Evolutionary conservation across 257 asterid species (phyloP), one percentile per base, ranked within the genome.

Genomic region (Paulownia fortunei): DNA sequence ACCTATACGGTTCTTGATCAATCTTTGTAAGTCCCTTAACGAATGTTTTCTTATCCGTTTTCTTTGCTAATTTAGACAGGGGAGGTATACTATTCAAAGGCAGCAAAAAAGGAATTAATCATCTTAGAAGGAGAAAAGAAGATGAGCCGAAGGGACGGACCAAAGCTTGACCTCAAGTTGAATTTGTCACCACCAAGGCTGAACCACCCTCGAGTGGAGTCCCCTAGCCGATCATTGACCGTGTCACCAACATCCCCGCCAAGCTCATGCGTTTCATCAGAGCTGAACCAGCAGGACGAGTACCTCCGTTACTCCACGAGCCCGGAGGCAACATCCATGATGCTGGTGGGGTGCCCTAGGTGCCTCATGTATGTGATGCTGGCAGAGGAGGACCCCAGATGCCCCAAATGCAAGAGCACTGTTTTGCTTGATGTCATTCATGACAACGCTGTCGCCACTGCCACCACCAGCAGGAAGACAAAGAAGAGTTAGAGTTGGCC

Each of bases 351-450:
- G 1, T 94, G 98, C 80, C 97, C 97, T 0, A 82, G 96, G 59
- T 92, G 98, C 81, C 90, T 92, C 69, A 92, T 94, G 98, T 94
- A 94, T 69, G 91, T 94, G 34, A 94, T 94, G 97, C 82, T 94
- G 2, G 81, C 98, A 1, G 97, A 91, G 82, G 91, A 86, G 76
- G 97, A 91, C 61, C 96, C 96, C 0, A 78, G 87, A 32, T 94
- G 98, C 82, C 98, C 98, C 32, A 92, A 92, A 76, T 94, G 98
- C 86, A 94, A 92, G 77, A 89, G 96, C 86, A 86, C 96, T 34
- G 97, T 91, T 13, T 79, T 94, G 69, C 97, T 94, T 4, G 96
- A 89, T 56, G 82, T 89, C 7, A 69, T 87, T 76, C 82, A 81
- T 42, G 86, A 88, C 1, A 71, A 74, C 47, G 64, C 6, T 70